Conservation (phyloP, 192 early-diverging fungal genomes). For the Rhizophagus sp. region DNA sequence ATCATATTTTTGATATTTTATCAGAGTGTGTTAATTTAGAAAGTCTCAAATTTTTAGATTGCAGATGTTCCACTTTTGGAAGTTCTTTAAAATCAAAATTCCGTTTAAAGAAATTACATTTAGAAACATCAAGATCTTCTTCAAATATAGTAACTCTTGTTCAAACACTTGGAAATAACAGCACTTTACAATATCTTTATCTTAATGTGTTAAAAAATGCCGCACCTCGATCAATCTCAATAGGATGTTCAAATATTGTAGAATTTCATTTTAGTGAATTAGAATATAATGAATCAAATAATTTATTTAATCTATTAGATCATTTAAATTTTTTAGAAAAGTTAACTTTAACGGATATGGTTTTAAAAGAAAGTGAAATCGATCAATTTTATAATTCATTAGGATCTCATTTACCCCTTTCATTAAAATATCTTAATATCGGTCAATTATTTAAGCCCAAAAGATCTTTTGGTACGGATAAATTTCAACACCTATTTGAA, state of each 20-base stretch:
- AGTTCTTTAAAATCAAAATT: background rate
- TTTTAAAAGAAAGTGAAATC: background rate
- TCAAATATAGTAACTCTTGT: background rate
- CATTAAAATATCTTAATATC: background rate
- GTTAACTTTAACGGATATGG: background rate
- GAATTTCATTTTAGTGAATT: background rate
- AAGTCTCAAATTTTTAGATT: background rate
- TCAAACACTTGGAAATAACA: background rate
- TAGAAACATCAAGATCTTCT: background rate
- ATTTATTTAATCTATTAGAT: background rate
- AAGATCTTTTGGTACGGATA: background rate
- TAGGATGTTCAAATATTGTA: background rate
- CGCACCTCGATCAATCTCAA: background rate
- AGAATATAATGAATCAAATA: background rate
- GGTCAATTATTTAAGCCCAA: background rate
- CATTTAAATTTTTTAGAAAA: background rate
- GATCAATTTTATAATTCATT: background rate
- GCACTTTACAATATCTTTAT: background rate
- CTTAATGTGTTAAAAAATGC: background rate
- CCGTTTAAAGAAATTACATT: background rate
- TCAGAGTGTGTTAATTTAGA: background rate
- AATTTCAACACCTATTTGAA: background rate
- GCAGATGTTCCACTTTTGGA: background rate
- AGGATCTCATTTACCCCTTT: background rate
- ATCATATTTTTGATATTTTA: background rate